A percentile compares a stretch with the other conserved stretches of the same genome.
These are phyloP conservation scores for Fusarium keratoplasticum DNA, from an alignment of 2,329 filamentous ascomycete species.

Conservation along the genomic window DNA sequence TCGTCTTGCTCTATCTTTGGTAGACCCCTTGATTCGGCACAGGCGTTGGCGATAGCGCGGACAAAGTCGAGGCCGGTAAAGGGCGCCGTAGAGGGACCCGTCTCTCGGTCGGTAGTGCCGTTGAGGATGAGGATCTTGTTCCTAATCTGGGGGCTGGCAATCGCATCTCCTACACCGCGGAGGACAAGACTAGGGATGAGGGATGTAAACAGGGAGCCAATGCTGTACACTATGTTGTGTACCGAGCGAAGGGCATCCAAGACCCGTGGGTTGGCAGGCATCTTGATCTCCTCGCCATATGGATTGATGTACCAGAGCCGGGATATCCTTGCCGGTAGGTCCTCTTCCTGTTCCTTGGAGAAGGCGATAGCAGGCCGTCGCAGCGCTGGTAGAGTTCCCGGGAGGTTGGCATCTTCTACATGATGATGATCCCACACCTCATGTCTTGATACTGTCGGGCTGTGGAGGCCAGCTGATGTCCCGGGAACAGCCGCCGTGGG, in stretches of 20 bases:
- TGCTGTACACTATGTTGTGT: slow-evolving; percentile 85
- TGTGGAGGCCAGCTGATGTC: slow-evolving; percentile 43
- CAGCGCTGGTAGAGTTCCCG: slow-evolving; percentile 82
- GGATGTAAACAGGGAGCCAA: slow-evolving; percentile 93
- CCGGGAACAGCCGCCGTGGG: slow-evolving; percentile 62
- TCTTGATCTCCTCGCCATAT: slow-evolving; percentile 95
- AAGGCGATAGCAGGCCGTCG: slow-evolving; percentile 86
- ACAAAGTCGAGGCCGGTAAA: slow-evolving; percentile 87
- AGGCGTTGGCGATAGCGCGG: slow-evolving; percentile 80
- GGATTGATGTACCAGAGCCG: slow-evolving; percentile 98
- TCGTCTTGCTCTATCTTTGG: slow-evolving; percentile 55
- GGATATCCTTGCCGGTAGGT: slow-evolving; percentile 81
- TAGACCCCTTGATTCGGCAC: slow-evolving; percentile 72
- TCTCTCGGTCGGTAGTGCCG: slow-evolving; percentile 86
- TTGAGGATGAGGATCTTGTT: slow-evolving; percentile 89
- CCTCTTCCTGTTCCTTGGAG: slow-evolving; percentile 79
- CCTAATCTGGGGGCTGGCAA: slow-evolving; percentile 57
- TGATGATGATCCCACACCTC: slow-evolving; percentile 69
- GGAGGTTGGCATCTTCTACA: slow-evolving; percentile 84
- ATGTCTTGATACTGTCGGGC: slow-evolving; percentile 52
- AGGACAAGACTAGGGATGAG: slow-evolving; percentile 86
- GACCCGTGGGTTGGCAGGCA: slow-evolving; percentile 84
- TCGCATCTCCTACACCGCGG: slow-evolving; percentile 74
- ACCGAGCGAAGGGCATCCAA: slow-evolving; percentile 73
- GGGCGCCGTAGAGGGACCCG: slow-evolving; percentile 72